Conservation (phyloP, 192 early-diverging fungal species). For the Thoreauomyces humboldtii region DNA sequence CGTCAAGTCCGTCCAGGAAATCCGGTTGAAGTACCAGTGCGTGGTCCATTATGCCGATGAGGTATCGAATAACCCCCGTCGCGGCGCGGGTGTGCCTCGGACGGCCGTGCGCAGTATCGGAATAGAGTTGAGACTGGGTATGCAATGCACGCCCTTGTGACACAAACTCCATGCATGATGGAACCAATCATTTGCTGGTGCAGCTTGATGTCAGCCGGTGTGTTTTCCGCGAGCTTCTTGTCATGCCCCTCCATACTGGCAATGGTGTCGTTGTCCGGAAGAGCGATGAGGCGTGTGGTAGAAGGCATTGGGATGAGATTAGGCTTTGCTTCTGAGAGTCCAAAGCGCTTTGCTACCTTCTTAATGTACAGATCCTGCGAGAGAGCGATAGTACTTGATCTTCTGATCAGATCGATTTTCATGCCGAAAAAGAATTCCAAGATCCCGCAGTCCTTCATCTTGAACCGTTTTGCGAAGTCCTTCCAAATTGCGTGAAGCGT, state of each 20-base stretch:
- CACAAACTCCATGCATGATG: background rate
- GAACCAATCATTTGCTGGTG: background rate
- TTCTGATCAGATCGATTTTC: background rate
- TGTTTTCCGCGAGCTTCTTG: background rate
- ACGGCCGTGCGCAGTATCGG: background rate
- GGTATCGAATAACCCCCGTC: background rate
- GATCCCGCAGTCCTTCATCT: conserved; percentile 4
- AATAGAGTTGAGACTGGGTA: background rate
- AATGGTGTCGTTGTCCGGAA: background rate
- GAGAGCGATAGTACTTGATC: background rate
- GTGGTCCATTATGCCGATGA: background rate
- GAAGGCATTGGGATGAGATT: background rate
- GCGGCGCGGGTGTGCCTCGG: background rate
- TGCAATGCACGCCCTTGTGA: conserved; percentile 4
- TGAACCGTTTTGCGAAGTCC: conserved; percentile 1
- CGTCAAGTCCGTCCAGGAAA: background rate
- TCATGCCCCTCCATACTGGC: background rate
- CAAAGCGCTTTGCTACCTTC: background rate
- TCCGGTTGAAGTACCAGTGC: too few relatives aligned
- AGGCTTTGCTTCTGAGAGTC: background rate
- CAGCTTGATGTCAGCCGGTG: background rate
- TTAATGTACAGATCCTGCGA: background rate
- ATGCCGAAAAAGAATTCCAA: background rate
- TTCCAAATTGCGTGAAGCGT: background rate
- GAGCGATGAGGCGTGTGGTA: background rate